These are phyloP conservation scores for Cladosporium velox DNA, from an alignment of 2,329 filamentous ascomycete species.

Conservation along the genomic window DNA sequence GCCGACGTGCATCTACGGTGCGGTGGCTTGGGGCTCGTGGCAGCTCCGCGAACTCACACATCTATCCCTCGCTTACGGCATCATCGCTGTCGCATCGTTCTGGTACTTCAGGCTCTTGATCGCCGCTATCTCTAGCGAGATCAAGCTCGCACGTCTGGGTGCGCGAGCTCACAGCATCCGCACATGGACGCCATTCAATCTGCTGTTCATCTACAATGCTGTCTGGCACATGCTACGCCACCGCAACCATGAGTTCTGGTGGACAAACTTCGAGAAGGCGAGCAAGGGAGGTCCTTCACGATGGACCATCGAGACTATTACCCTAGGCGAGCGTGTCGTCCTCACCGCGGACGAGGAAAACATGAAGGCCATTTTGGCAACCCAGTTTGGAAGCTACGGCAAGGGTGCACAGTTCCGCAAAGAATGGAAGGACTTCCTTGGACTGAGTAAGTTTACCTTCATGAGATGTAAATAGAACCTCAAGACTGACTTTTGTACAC, in stretches of 20 bases:
- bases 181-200: conserved; percentile 50
- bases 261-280: conserved; percentile 49
- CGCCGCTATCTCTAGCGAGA: conserved; percentile 35
- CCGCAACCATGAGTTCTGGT: conserved; percentile 65
- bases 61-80: conserved; percentile 25
- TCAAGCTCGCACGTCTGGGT: conserved; percentile 45
- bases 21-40: conserved; percentile 20
- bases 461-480: background rate
- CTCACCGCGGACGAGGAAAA: conserved; percentile 85
- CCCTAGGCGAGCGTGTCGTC: conserved; percentile 62
- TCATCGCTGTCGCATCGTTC: conserved; percentile 22
- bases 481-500: conserved; percentile 21
- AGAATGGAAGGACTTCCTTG: conserved; percentile 75
- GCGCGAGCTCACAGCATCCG: conserved; percentile 46
- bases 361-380: conserved; percentile 86
- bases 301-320: conserved; percentile 63
- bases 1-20: conserved; percentile 22
- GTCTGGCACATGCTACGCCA: conserved; percentile 52
- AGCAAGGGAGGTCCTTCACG: conserved; percentile 28
- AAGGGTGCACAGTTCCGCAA: conserved; percentile 74
- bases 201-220: conserved; percentile 65
- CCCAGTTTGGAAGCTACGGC: conserved; percentile 82
- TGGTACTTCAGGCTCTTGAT: conserved; percentile 27
- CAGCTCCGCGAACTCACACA: conserved; percentile 12
- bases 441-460: conserved; percentile 56